Percentiles rank a stretch among this genome's conserved stretches.
Evolutionary conservation across 1,284 basidiomycete genomes (phyloP).

Genomic region (Boletus sp.): DNA sequence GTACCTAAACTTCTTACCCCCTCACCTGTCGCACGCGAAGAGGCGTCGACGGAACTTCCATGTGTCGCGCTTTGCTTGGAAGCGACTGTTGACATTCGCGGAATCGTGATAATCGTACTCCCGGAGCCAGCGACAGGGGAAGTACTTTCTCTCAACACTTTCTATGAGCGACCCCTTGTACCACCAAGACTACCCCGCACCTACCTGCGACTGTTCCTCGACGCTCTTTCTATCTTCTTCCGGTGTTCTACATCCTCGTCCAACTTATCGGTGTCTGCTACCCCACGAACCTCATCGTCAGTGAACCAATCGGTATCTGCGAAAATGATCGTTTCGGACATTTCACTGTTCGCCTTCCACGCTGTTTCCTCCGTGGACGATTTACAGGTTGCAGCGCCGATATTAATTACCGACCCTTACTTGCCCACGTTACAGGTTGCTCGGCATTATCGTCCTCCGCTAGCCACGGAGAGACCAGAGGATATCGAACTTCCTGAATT

Average conservation of each 20-base stretch:
- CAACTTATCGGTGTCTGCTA: conserved; percentile 2
- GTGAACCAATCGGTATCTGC: conserved; percentile 30
- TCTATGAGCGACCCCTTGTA: conserved; percentile 54
- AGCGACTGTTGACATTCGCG: conserved; percentile 41
- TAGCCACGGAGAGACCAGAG: conserved; percentile 19
- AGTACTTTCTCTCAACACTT: conserved; percentile 27
- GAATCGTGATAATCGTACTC: conserved; percentile 48
- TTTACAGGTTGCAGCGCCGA: conserved; percentile 45
- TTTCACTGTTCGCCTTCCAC: conserved; percentile 52
- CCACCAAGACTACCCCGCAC: conserved; percentile 47
- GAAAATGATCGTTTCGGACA: conserved; percentile 37
- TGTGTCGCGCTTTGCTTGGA: conserved; percentile 31
- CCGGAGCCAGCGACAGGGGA: conserved; percentile 13
- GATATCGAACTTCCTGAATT: conserved; percentile 47
- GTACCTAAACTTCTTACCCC: conserved; percentile 29
- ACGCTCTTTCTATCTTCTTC: conserved; percentile 41
- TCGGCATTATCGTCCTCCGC: conserved; percentile 41
- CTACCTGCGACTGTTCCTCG: conserved; percentile 57
- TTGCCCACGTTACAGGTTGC: conserved; percentile 49
- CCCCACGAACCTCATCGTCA: conserved; percentile 4
- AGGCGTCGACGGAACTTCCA: conserved; percentile 4
- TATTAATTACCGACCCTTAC: conserved; percentile 61
- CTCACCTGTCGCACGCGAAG: conserved; percentile 11
- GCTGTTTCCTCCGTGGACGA: conserved; percentile 18
- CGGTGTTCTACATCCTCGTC: conserved; percentile 17